phyloP scores from a whole-genome alignment of 1,139 yeast genomes.

The Lodderomyces elongisporus region DNA sequence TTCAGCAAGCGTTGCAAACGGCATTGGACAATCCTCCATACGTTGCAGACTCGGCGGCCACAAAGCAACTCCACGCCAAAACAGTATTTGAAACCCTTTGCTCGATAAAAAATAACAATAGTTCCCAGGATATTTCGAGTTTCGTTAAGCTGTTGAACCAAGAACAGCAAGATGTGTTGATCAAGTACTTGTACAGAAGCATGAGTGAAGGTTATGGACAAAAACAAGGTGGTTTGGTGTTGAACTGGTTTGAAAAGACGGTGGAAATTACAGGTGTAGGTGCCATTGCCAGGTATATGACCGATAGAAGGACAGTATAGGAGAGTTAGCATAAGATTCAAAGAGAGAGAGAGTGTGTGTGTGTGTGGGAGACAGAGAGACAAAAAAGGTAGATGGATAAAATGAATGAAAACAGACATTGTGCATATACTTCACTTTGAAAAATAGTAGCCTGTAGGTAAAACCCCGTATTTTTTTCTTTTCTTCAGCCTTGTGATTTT shows the following conservation, averaged over 20 bases:
- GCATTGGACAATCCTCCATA: conserved; percentile 79
- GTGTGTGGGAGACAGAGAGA: too few relatives aligned
- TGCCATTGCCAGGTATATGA: conserved; percentile 77
- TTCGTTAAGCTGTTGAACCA: conserved; percentile 55
- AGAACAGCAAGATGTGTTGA: conserved; percentile 70
- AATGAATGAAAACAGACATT: not conserved
- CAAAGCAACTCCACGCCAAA: conserved; percentile 45
- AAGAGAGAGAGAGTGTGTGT: too few relatives aligned
- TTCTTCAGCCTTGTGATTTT: too few relatives aligned
- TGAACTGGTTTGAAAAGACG: conserved; percentile 90
- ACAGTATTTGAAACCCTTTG: conserved; percentile 73
- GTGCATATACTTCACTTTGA: too few relatives aligned
- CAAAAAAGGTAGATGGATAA: not conserved
- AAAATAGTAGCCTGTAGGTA: too few relatives aligned
- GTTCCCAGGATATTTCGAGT: conserved; percentile 52
- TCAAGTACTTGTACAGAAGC: conserved; percentile 82
- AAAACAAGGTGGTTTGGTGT: conserved; percentile 79
- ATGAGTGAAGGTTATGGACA: conserved; percentile 76
- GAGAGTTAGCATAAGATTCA: not conserved
- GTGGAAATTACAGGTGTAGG: conserved; percentile 84
- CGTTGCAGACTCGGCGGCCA: conserved; percentile 47
- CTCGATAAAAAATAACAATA: conserved; percentile 60
- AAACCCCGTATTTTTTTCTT: too few relatives aligned
- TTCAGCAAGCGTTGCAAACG: conserved; percentile 56
- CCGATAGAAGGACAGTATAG: conserved; percentile 78